A percentile compares a stretch with the other conserved stretches of the same genome.
phyloP scores from a whole-genome alignment of 768 basidiomycete species.

The Mycena pura region DNA sequence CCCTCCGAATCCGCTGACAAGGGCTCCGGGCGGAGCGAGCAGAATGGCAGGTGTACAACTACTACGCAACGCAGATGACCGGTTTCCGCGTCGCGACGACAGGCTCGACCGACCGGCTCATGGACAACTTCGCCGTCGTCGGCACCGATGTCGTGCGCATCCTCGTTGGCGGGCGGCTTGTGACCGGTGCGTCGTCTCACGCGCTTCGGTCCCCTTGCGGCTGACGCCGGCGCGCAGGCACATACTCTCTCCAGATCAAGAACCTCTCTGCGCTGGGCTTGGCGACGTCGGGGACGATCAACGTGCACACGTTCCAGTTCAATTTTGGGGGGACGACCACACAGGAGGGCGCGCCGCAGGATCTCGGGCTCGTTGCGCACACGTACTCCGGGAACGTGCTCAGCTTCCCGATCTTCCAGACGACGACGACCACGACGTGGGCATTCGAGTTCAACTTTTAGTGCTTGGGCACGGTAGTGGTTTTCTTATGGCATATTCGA shows the following conservation, averaged over 20 bases:
- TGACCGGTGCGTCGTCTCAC: slow-evolving; percentile 18
- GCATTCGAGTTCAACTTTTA: slow-evolving; percentile 29
- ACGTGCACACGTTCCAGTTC: slow-evolving; percentile 27
- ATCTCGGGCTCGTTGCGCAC: slow-evolving; percentile 26
- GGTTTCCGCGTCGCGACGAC: slow-evolving; percentile 28
- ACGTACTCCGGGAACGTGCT: slow-evolving; percentile 28
- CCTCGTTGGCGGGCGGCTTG: slow-evolving; percentile 29
- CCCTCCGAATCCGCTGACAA: no score
- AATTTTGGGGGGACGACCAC: slow-evolving; percentile 21
- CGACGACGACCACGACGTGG: slow-evolving; percentile 30
- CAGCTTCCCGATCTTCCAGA: slow-evolving; percentile 31
- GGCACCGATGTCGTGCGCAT: slow-evolving; percentile 30
- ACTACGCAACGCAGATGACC: slow-evolving; percentile 31
- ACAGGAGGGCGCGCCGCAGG: slow-evolving; percentile 22
- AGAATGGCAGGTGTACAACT: slow-evolving; percentile 32
- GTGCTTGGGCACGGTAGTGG: no score
- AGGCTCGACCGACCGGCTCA: slow-evolving; percentile 26
- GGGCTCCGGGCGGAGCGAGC: no score
- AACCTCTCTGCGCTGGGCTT: slow-evolving; percentile 27
- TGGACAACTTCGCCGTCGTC: slow-evolving; percentile 31
- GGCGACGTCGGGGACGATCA: slow-evolving; percentile 26
- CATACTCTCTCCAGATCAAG: slow-evolving; percentile 26
- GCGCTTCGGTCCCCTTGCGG: background rate
- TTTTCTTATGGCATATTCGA: no score
- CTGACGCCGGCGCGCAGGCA: slow-evolving; percentile 4